Base-by-base conservation (phyloP, 2,329 filamentous ascomycete species). In the Paraconiothyrium sp. region DNA sequence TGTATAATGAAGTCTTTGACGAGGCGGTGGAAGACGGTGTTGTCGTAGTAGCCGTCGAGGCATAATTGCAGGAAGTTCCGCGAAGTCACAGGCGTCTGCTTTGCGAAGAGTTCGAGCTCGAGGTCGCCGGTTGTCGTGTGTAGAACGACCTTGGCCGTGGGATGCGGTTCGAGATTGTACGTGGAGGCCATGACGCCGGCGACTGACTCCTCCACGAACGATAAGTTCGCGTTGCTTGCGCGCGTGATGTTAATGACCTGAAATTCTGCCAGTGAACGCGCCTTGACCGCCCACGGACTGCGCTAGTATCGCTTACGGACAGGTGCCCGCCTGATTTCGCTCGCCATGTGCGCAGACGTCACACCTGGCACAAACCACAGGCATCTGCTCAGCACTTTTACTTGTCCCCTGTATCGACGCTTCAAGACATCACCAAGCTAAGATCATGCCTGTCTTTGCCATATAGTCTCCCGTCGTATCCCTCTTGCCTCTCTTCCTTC, bases 21-120 rank as follows among this genome's bases (percentile, higher is more conserved):
- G 6, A 98, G 85, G 27, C 95, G 92, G 81, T 99, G 95, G 81
- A 99, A 99, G 64, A 95, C 90, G 0, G 94, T 97, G 75, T 90
- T 89, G 72, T 93, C 90, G 83, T 98, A 99, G 83, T 98, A 98
- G 69, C 93, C 93, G 76, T 99, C 94, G 69, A 97, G 87, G 76
- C 92, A 95, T 74, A 94, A 90, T 79, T 99, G 95, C 41, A 99
- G 86, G 80, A 99, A 99, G 82, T 97, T 98, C 70, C 94, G 93
- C 75, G 90, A 93, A 30, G 95, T 91, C 64, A 97, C 85, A 9
- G 95, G 95, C 0, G 92, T 91, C 80, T 99, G 95, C 76, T 95
- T 95, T 20, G 94, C 94, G 84, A 97, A 99, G 60, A 99, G 89
- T 79, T 97, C 93, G 79, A 99, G 87, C 41, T 92, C 90, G 60